These are phyloP conservation scores for Spergularia azorica DNA, from an alignment of 179 eudicot species.

Conservation along the genomic window DNA sequence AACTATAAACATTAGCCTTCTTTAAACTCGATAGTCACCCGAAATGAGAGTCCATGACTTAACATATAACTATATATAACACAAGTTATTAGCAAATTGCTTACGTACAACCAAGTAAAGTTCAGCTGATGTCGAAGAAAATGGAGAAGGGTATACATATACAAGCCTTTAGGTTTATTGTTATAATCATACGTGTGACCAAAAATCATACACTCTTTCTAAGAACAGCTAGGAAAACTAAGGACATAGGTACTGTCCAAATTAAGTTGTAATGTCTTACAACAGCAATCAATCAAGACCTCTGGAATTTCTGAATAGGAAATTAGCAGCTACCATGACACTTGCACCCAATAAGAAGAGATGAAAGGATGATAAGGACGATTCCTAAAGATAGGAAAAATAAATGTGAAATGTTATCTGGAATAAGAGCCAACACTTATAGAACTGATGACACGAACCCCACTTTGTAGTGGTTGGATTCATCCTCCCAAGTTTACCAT, in stretches of 20 bases:
- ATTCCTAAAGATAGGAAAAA: background rate
- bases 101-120: background rate
- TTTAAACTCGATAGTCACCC: slow-evolving; percentile 1
- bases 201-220: too few relatives aligned
- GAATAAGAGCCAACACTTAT: background rate
- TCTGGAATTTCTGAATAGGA: too few relatives aligned
- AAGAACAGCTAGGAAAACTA: background rate
- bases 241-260: background rate
- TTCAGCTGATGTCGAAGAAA: background rate
- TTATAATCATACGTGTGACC: background rate
- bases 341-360: slow-evolving; percentile 4
- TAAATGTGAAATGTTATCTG: background rate
- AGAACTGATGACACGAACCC: too few relatives aligned
- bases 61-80: too few relatives aligned
- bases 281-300: background rate
- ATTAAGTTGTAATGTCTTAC: background rate
- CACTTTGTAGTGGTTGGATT: background rate
- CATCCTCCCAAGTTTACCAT: background rate
- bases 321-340: background rate
- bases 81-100: background rate
- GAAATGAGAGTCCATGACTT: background rate
- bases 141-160: background rate
- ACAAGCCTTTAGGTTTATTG: background rate
- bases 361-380: background rate
- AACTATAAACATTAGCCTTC: background rate